Percentiles rank a stretch among this genome's conserved stretches.
phyloP scores from a whole-genome alignment of 2,329 filamentous ascomycete genomes.

The Fusarium sacchari region DNA sequence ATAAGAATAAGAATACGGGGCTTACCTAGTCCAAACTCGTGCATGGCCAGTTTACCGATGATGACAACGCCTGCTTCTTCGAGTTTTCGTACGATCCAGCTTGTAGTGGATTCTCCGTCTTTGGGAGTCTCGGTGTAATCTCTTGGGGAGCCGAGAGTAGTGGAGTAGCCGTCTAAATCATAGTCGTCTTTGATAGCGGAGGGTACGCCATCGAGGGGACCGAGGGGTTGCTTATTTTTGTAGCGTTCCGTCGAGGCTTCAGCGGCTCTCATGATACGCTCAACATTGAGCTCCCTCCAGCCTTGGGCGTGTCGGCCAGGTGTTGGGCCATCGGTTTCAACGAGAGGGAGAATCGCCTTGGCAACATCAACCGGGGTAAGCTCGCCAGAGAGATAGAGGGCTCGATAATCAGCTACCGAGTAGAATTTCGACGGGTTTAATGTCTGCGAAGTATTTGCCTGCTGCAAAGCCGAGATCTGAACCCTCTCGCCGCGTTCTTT shows the following conservation, averaged over 20 bases:
- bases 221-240: slow-evolving; percentile 65
- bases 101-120: slow-evolving; percentile 58
- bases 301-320: slow-evolving; percentile 54
- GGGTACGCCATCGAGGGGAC: slow-evolving; percentile 77
- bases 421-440: slow-evolving; percentile 48
- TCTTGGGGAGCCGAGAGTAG: slow-evolving; percentile 69
- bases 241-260: slow-evolving; percentile 58
- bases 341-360: slow-evolving; percentile 56
- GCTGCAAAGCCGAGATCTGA: neutral
- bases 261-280: slow-evolving; percentile 55
- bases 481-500: slow-evolving; percentile 9
- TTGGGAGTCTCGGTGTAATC: slow-evolving; percentile 63
- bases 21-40: slow-evolving; percentile 76
- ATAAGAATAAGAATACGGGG: neutral
- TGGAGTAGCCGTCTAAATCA: slow-evolving; percentile 77
- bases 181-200: slow-evolving; percentile 82
- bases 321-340: slow-evolving; percentile 51
- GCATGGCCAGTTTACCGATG: slow-evolving; percentile 79
- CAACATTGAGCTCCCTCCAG: slow-evolving; percentile 57
- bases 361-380: slow-evolving; percentile 59
- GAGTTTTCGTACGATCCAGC: slow-evolving; percentile 77
- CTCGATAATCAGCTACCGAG: slow-evolving; percentile 58
- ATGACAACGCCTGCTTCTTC: slow-evolving; percentile 77
- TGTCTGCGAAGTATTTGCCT: slow-evolving; percentile 40
- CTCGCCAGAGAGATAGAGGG: slow-evolving; percentile 56